A percentile compares a stretch with the other conserved stretches of the same genome.
phyloP scores from a whole-genome alignment of 2,329 filamentous ascomycete genomes.

The Cladosporium sp. region DNA sequence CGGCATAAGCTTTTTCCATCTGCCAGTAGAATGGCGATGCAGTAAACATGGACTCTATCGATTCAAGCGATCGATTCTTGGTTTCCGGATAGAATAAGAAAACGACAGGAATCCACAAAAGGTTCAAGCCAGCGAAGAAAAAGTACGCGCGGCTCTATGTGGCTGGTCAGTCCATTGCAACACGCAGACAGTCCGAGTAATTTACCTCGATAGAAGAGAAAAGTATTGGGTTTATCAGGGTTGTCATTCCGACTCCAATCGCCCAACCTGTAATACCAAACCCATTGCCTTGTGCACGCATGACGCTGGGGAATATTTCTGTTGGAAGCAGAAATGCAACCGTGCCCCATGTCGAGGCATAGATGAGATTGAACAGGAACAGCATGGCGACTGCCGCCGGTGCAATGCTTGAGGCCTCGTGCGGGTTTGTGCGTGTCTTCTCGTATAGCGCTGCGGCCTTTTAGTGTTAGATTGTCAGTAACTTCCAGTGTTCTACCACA shows the following conservation, averaged over 20 bases:
- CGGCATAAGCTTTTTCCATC: conserved; percentile 42
- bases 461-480: too few species aligned
- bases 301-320: conserved; percentile 53
- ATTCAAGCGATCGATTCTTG: conserved; percentile 46
- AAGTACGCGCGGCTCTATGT: conserved; percentile 48
- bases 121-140: conserved; percentile 48
- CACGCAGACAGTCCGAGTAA: too few species aligned
- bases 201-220: conserved; percentile 38
- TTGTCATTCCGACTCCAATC: conserved; percentile 50
- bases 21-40: conserved; percentile 42
- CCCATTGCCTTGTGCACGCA: conserved; percentile 56
- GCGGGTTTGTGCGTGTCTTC: conserved; percentile 33
- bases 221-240: conserved; percentile 51
- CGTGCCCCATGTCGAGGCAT: conserved; percentile 48
- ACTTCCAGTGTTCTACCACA: too few species aligned
- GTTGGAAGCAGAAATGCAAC: conserved; percentile 49
- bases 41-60: conserved; percentile 48
- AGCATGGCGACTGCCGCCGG: conserved; percentile 46
- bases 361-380: conserved; percentile 49
- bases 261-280: conserved; percentile 58
- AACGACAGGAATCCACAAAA: conserved; percentile 48
- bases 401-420: conserved; percentile 36
- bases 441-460: conserved; percentile 41
- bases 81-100: conserved; percentile 46
- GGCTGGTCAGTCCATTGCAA: too few species aligned